Evolutionary conservation across 805 yeast genomes (phyloP).

Genomic region (Barnettozyma pratensis): DNA sequence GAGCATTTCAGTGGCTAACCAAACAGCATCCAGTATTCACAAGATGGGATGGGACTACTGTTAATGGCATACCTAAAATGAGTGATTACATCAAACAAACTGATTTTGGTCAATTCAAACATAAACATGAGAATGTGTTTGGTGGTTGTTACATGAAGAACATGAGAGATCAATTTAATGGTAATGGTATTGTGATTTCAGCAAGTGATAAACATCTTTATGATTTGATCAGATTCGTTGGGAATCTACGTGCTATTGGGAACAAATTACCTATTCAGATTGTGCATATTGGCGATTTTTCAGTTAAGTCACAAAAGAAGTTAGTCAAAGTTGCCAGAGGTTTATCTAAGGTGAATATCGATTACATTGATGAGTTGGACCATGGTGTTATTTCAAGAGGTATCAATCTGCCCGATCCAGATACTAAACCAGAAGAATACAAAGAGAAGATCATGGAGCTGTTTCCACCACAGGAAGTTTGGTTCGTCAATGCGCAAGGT

Average conservation of each 20-base stretch:
- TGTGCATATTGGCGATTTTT: constrained; percentile 32
- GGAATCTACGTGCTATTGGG: constrained; percentile 31
- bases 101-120: background rate
- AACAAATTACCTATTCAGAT: constrained; percentile 38
- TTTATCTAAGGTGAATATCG: constrained; percentile 1
- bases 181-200: constrained; percentile 30
- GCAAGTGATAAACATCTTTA: constrained; percentile 26
- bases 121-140: constrained; percentile 9
- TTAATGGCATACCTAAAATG: constrained; percentile 16
- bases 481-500: constrained; percentile 33
- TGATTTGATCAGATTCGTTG: constrained; percentile 30
- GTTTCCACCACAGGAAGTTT: constrained; percentile 32
- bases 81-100: background rate
- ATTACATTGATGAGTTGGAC: constrained; percentile 13
- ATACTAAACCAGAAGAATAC: background rate
- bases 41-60: constrained; percentile 32
- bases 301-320: constrained; percentile 25
- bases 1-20: constrained; percentile 38
- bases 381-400: background rate
- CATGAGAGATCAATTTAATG: constrained; percentile 26
- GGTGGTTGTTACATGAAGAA: constrained; percentile 22
- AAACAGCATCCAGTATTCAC: constrained; percentile 31
- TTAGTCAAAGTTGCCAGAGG: constrained; percentile 30
- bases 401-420: background rate
- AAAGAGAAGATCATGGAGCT: constrained; percentile 8